These are phyloP conservation scores for Hypoxylon crocopeplum DNA, from an alignment of 495 filamentous ascomycete genomes.

Conservation along the genomic window DNA sequence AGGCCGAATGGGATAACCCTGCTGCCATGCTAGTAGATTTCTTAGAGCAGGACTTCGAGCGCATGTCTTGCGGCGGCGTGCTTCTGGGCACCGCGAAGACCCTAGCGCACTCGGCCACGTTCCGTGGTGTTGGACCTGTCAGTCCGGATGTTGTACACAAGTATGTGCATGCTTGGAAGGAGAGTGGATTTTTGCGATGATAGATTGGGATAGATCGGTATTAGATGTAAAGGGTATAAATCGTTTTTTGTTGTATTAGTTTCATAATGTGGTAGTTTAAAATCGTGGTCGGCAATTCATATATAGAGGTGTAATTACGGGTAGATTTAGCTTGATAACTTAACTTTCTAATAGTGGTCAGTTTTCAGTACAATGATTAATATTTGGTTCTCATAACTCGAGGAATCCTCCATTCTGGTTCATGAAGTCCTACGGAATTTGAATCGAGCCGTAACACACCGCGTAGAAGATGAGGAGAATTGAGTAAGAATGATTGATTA, in stretches of 20 bases:
- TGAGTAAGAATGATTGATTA: too few species aligned
- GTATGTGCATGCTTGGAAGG: slow-evolving; percentile 52
- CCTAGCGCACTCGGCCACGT: slow-evolving; percentile 50
- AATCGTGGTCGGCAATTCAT: too few species aligned
- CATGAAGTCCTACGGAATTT: too few species aligned
- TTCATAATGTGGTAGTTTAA: background rate
- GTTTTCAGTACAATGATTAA: too few species aligned
- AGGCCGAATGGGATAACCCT: background rate
- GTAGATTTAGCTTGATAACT: too few species aligned
- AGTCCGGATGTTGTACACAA: slow-evolving; percentile 44
- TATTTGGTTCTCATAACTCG: too few species aligned
- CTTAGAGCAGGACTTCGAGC: background rate
- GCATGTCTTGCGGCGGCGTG: slow-evolving; percentile 38
- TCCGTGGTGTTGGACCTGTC: slow-evolving; percentile 44
- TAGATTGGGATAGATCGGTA: background rate
- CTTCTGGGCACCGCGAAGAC: slow-evolving; percentile 50
- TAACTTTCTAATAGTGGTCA: too few species aligned
- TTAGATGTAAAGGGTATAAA: background rate
- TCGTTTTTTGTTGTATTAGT: background rate
- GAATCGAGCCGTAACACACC: too few species aligned
- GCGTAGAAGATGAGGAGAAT: too few species aligned
- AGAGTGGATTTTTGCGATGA: slow-evolving; percentile 26
- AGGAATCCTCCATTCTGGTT: too few species aligned
- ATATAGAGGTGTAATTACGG: too few species aligned
- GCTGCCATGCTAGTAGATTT: background rate